Percentiles rank a stretch among this genome's conserved stretches.
Evolutionary conservation across 1,284 basidiomycete genomes (phyloP).

Genomic region (Ustilago tritici): DNA sequence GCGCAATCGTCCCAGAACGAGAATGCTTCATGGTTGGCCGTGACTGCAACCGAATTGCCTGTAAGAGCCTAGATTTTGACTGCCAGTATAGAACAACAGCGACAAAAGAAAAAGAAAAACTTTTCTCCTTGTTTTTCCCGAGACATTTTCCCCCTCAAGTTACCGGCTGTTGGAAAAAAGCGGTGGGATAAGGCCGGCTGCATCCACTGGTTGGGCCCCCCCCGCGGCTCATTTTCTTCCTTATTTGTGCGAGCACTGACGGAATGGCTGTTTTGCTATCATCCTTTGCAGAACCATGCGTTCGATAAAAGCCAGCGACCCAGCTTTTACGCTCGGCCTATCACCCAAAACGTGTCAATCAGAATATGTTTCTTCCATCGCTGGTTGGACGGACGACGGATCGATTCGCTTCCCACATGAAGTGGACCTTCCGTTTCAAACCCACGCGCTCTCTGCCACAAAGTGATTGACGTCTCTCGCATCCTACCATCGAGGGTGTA

Average conservation of each 20-base stretch:
- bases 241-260: background rate
- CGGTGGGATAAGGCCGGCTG: conserved; percentile 7
- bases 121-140: background rate
- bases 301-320: background rate
- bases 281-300: background rate
- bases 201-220: conserved; percentile 15
- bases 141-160: background rate
- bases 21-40: background rate
- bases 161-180: background rate
- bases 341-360: conserved; percentile 37
- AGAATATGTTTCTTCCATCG: conserved; percentile 17
- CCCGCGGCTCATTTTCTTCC: conserved; percentile 1
- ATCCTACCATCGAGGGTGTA: background rate
- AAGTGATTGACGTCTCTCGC: background rate
- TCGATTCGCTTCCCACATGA: background rate
- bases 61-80: conserved; percentile 25
- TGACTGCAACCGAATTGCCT: conserved; percentile 13
- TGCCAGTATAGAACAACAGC: background rate
- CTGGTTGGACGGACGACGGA: conserved; percentile 21
- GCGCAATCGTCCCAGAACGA: conserved; percentile 9
- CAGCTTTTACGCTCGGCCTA: conserved; percentile 34
- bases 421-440: conserved; percentile 6
- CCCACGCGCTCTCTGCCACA: background rate
- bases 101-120: background rate
- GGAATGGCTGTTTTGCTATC: background rate